Conservation (phyloP, 768 basidiomycete species). For the Mycena filopes region DNA sequence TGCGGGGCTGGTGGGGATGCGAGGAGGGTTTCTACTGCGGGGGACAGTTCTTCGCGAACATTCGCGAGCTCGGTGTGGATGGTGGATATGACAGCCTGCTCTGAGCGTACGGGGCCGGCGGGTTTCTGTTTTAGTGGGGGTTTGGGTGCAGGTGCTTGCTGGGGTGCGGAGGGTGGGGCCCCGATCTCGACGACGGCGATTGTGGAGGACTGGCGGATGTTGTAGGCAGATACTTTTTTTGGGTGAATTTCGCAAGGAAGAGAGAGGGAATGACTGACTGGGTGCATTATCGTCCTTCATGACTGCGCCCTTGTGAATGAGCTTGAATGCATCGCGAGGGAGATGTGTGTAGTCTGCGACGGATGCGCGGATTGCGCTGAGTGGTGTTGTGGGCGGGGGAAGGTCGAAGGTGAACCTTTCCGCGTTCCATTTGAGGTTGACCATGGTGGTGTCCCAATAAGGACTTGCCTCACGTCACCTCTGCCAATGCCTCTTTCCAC, state of each 20-base stretch:
- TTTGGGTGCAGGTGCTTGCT: constrained; percentile 36
- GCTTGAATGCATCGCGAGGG: constrained; percentile 76
- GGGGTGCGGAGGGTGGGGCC: constrained; percentile 36
- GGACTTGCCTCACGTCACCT: not conserved
- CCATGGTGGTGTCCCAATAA: constrained; percentile 21
- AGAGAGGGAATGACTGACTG: constrained; percentile 50
- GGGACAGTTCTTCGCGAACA: constrained; percentile 59
- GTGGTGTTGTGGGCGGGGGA: constrained; percentile 68
- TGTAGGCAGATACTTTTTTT: constrained; percentile 75
- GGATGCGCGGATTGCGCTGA: constrained; percentile 65
- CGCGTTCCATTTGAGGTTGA: constrained; percentile 59
- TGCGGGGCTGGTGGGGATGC: constrained; percentile 33
- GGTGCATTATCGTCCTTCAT: constrained; percentile 85
- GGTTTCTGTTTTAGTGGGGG: constrained; percentile 19
- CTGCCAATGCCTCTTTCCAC: constrained; percentile 31
- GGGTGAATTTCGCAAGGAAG: constrained; percentile 24
- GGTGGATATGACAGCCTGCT: constrained; percentile 60
- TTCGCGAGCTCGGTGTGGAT: constrained; percentile 64
- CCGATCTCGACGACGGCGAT: constrained; percentile 74
- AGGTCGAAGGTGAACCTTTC: constrained; percentile 57
- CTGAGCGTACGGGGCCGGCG: constrained; percentile 50
- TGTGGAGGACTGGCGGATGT: constrained; percentile 72
- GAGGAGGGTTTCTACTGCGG: constrained; percentile 69
- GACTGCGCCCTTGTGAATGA: constrained; percentile 91
- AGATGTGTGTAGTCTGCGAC: constrained; percentile 84